Conservation (phyloP, 2,329 filamentous ascomycete genomes). For the Colletotrichum musicola region DNA sequence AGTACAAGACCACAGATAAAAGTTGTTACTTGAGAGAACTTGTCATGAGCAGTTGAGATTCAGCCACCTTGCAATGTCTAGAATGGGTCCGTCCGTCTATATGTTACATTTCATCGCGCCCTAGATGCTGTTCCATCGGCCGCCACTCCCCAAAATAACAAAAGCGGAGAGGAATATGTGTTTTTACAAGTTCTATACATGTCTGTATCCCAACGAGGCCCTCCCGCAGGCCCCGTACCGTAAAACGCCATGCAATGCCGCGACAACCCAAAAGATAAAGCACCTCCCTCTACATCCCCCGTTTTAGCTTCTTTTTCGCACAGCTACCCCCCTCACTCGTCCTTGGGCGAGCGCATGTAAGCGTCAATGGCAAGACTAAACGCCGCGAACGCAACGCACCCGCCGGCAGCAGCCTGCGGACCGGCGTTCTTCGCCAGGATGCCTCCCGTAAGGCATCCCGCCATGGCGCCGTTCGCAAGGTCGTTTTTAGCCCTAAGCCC, state of each 20-base stretch:
- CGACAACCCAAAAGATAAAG: conserved; percentile 9
- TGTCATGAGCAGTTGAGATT: too few species aligned
- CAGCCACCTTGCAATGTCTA: conserved; percentile 3
- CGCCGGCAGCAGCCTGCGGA: conserved; percentile 87
- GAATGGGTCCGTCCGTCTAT: conserved; percentile 6
- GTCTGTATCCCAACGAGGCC: background rate
- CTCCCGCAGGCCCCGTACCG: conserved; percentile 4
- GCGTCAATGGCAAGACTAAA: conserved; percentile 93
- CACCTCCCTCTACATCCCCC: background rate
- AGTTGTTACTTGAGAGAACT: background rate
- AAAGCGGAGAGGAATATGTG: conserved; percentile 26
- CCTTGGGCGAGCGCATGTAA: conserved; percentile 85
- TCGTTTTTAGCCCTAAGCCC: conserved; percentile 95
- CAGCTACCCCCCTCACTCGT: conserved; percentile 55
- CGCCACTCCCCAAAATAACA: background rate
- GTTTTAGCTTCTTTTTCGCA: background rate
- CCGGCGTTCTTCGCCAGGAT: conserved; percentile 88
- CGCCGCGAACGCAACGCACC: conserved; percentile 93
- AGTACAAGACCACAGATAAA: background rate
- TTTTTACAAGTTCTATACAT: conserved; percentile 4
- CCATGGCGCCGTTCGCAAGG: conserved; percentile 85
- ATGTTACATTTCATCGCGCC: conserved; percentile 19
- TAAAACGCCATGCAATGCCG: conserved; percentile 41
- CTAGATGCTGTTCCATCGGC: background rate
- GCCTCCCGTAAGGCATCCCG: conserved; percentile 92